These are phyloP conservation scores for Allantophomopsis cytisporea DNA, from an alignment of 2,329 filamentous ascomycete genomes.

Conservation along the genomic window DNA sequence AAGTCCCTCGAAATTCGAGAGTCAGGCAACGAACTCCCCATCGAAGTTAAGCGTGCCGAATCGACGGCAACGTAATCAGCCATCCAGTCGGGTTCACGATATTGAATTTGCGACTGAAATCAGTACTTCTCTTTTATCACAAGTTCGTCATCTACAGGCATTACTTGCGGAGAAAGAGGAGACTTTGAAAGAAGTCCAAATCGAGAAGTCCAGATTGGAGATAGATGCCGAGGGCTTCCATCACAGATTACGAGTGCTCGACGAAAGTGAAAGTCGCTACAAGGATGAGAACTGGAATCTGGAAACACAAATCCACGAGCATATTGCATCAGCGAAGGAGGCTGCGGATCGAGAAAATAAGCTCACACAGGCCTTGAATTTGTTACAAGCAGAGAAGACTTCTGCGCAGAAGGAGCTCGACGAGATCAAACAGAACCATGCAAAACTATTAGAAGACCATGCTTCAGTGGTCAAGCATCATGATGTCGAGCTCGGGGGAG, in stretches of 20 bases:
- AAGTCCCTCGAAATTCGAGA: conserved; percentile 69
- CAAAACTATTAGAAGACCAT: conserved; percentile 73
- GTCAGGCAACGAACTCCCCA: conserved; percentile 72
- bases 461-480: conserved; percentile 65
- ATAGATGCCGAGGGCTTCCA: conserved; percentile 67
- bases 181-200: conserved; percentile 58
- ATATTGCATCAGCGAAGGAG: conserved; percentile 60
- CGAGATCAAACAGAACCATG: conserved; percentile 68
- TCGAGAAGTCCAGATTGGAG: conserved; percentile 69
- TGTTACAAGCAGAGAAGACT: conserved; percentile 62
- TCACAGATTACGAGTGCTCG: conserved; percentile 67
- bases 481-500: conserved; percentile 74
- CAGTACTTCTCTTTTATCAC: conserved; percentile 84
- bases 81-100: conserved; percentile 77
- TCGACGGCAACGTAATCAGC: conserved; percentile 81
- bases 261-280: conserved; percentile 90
- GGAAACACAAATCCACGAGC: conserved; percentile 82
- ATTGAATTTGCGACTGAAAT: conserved; percentile 99
- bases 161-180: conserved; percentile 82
- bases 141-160: conserved; percentile 80
- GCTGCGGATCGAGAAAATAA: conserved; percentile 73
- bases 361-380: conserved; percentile 57
- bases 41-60: conserved; percentile 82
- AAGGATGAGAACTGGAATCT: conserved; percentile 99
- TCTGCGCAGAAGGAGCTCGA: conserved; percentile 76